A percentile compares a stretch with the other conserved stretches of the same genome.
Evolutionary conservation across 2,329 filamentous ascomycete species (phyloP).

Genomic region (Periconia macrospinosa): DNA sequence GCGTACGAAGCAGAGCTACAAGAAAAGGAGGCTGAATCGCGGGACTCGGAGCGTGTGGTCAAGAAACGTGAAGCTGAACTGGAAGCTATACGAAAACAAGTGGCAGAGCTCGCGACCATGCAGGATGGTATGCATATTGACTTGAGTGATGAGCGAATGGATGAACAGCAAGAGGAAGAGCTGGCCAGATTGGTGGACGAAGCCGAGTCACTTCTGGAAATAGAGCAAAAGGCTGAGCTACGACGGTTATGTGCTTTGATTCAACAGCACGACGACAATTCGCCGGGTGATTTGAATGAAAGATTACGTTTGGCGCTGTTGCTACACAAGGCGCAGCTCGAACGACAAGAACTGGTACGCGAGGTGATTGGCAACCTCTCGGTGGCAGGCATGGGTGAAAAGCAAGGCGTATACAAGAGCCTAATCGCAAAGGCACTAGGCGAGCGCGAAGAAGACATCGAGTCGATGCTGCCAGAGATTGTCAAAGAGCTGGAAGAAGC

Average conservation of each 20-base stretch:
- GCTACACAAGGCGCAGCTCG: slow-evolving; percentile 58
- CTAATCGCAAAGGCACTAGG: slow-evolving; percentile 71
- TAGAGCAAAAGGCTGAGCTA: slow-evolving; percentile 48
- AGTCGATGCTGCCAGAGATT: slow-evolving; percentile 60
- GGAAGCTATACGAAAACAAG: slow-evolving; percentile 60
- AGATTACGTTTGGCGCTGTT: slow-evolving; percentile 61
- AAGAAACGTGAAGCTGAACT: slow-evolving; percentile 69
- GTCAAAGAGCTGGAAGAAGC: slow-evolving; percentile 53
- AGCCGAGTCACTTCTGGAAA: slow-evolving; percentile 47
- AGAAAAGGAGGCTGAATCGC: slow-evolving; percentile 64
- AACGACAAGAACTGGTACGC: slow-evolving; percentile 64
- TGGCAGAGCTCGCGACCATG: slow-evolving; percentile 54
- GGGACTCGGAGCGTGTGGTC: slow-evolving; percentile 51
- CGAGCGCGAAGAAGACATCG: slow-evolving; percentile 68
- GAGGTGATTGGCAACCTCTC: slow-evolving; percentile 71
- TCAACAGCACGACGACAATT: slow-evolving; percentile 25
- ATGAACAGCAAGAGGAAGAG: slow-evolving; percentile 37
- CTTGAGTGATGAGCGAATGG: slow-evolving; percentile 40
- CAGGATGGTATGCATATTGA: slow-evolving; percentile 30
- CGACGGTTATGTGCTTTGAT: slow-evolving; percentile 30
- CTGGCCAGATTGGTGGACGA: slow-evolving; percentile 42
- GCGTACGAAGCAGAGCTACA: slow-evolving; percentile 73
- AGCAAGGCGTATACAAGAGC: slow-evolving; percentile 72
- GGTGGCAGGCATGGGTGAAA: slow-evolving; percentile 70
- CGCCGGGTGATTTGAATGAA: slow-evolving; percentile 50